Evolutionary conservation across 2,329 filamentous ascomycete species (phyloP).

Genomic region (Nigrospora osmanthi): DNA sequence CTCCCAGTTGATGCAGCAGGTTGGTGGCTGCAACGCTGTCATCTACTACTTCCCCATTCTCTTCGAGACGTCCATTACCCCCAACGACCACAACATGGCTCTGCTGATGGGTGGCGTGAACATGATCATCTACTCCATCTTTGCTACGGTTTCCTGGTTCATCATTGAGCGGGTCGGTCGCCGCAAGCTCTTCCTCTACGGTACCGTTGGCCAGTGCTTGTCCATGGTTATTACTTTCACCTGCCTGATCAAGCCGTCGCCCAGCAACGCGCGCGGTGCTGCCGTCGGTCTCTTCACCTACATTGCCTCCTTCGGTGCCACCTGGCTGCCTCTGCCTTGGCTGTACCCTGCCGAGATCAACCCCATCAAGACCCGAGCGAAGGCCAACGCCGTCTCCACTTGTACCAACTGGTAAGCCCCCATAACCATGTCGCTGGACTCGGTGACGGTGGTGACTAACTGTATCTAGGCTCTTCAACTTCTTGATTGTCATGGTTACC

Average conservation of each 20-base stretch:
- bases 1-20: conserved; percentile 55
- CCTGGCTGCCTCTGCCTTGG: conserved; percentile 53
- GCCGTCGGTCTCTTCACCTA: conserved; percentile 62
- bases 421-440: conserved; percentile 43
- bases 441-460: neutral
- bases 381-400: conserved; percentile 46
- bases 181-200: conserved; percentile 35
- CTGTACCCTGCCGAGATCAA: conserved; percentile 48
- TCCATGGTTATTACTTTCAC: conserved; percentile 56
- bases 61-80: conserved; percentile 35
- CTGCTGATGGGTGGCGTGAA: conserved; percentile 34
- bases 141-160: conserved; percentile 29
- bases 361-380: conserved; percentile 36
- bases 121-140: conserved; percentile 23
- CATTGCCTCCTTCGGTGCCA: conserved; percentile 61
- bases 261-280: conserved; percentile 55
- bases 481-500: conserved; percentile 53
- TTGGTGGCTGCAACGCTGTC: conserved; percentile 49
- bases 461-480: conserved; percentile 32
- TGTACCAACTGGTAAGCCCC: conserved; percentile 34
- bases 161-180: conserved; percentile 38
- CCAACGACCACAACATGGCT: conserved; percentile 33
- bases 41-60: conserved; percentile 56
- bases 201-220: conserved; percentile 39
- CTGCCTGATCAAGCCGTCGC: conserved; percentile 55